These are phyloP conservation scores for Colletotrichum tropicicola DNA, from an alignment of 2,329 filamentous ascomycete genomes.

Conservation along the genomic window DNA sequence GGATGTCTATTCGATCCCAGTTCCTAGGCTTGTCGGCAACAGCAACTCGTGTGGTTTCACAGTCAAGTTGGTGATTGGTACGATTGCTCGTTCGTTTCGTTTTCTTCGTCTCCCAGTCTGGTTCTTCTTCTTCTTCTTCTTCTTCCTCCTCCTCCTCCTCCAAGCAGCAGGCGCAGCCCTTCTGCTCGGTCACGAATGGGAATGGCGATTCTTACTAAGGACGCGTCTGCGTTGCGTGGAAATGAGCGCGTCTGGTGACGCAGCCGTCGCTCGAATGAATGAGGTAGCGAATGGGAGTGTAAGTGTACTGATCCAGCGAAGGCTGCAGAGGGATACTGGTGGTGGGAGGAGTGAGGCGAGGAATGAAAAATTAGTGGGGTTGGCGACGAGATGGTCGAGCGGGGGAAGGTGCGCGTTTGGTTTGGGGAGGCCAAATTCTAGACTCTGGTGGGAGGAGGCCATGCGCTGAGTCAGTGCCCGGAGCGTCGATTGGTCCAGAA, in stretches of 20 bases:
- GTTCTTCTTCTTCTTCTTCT: neutral
- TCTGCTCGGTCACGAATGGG: neutral
- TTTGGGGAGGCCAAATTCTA: neutral
- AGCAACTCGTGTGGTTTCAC: neutral
- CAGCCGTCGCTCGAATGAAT: neutral
- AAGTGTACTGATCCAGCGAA: conserved; percentile 3
- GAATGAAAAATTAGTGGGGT: conserved; percentile 34
- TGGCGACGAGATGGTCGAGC: conserved; percentile 40
- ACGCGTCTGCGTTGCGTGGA: neutral
- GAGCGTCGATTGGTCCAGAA: neutral
- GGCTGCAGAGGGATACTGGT: conserved; percentile 26
- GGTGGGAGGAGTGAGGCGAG: conserved; percentile 32
- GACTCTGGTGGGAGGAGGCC: neutral
- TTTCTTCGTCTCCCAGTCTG: neutral
- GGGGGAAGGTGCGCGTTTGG: conserved; percentile 35
- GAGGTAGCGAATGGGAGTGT: conserved; percentile 13
- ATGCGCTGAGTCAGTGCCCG: conserved; percentile 14
- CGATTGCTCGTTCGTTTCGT: neutral
- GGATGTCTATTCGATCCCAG: neutral
- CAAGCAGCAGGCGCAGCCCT: conserved; percentile 11
- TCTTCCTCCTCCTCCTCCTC: conserved; percentile 5
- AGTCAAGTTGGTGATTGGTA: neutral
- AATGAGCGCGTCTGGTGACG: neutral
- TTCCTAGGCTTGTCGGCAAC: neutral
- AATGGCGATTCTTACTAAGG: neutral